These are phyloP conservation scores for Pseudogymnoascus verrucosus DNA, from an alignment of 2,329 filamentous ascomycete species.

Conservation along the genomic window DNA sequence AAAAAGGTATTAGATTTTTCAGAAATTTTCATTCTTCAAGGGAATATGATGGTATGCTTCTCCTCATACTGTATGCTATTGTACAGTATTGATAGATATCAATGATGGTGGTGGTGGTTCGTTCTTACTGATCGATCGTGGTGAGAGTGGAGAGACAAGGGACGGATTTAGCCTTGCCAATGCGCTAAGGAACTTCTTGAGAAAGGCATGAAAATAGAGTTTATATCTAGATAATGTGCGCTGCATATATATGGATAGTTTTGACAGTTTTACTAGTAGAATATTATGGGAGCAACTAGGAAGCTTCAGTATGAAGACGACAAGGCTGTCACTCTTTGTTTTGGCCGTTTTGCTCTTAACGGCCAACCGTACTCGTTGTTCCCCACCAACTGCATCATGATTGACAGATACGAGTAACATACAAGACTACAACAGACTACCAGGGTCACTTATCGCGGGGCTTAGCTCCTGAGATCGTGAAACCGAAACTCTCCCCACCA, in stretches of 20 bases:
- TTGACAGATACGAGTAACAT: not conserved
- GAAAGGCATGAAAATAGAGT: not conserved
- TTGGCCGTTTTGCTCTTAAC: not conserved
- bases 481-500: constrained; percentile 6
- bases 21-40: not conserved
- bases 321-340: not conserved
- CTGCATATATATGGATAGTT: not conserved
- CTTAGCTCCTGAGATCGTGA: constrained; percentile 7
- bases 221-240: not conserved
- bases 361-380: not conserved
- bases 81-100: too few relatives aligned
- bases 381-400: not conserved
- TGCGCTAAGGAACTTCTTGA: not conserved
- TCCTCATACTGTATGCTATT: not conserved
- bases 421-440: not conserved
- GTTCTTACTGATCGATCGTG: not conserved
- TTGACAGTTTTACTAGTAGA: not conserved
- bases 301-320: not conserved
- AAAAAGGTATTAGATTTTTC: not conserved
- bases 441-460: constrained; percentile 6
- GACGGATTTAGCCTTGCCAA: not conserved
- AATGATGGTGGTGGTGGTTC: not conserved
- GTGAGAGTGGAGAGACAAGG: not conserved
- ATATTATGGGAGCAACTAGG: not conserved
- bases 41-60: not conserved